Evolutionary conservation across 495 filamentous ascomycete species (phyloP), one percentile per base, ranked within the genome.

Genomic region (Friedmanniomyces simplex): DNA sequence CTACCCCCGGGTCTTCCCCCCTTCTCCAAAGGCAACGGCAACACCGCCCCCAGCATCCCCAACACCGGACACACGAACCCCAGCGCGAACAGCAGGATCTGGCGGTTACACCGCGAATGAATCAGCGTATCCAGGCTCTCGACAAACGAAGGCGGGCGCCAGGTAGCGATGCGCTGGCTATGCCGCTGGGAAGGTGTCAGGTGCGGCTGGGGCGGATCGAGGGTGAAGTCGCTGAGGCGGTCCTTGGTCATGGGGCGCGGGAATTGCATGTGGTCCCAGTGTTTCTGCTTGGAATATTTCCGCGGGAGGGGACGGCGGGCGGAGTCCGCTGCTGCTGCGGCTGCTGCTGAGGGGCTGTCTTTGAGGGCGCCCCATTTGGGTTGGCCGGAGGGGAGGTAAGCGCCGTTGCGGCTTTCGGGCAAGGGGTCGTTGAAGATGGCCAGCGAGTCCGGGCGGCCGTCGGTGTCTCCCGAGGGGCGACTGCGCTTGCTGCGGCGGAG

Each of bases 1-100:
- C n/a, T n/a, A n/a, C n/a, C n/a, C n/a, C n/a, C n/a, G n/a, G n/a
- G n/a, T n/a, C n/a, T n/a, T n/a, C n/a, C n/a, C n/a, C n/a, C n/a
- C n/a, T n/a, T n/a, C n/a, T n/a, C n/a, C n/a, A n/a, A n/a, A n/a
- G 93, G 93, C 11, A 98, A 66, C 6, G 91, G 89, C 26, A 97
- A 74, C 49, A 94, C 77, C 3, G 89, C 80, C 5, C 86, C 93
- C 59, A 93, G 73, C 69, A 95, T 84, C 93, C 93, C 97, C 37
- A 85, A 80, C 51, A 93, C 73, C 16, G 93, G 91, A 64, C 90
- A 83, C 52, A 96, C 70, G 66, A 96, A 97, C 7, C 93, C 93
- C 52, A 90, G 21, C 55, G 84, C 83, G 69, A 98, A 98, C n/a
- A 90, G 72, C 64, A 93, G 72, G 16, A 96, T 80, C 71, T 98